phyloP scores from a whole-genome alignment of 805 yeast species.

The Candida alai region DNA sequence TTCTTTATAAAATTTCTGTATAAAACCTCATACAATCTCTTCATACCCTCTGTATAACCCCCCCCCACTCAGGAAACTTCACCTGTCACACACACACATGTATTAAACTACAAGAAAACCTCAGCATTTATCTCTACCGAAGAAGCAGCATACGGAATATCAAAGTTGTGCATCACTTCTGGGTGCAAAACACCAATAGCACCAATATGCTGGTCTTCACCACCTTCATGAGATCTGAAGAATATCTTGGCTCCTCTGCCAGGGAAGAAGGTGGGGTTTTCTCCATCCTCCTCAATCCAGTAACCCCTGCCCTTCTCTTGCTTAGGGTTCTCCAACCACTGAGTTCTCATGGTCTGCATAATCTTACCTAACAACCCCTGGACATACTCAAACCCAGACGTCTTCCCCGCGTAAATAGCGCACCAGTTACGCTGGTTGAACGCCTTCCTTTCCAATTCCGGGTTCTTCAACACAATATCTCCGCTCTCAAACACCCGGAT shows the following conservation, averaged over 20 bases:
- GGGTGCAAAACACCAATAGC: constrained; percentile 94
- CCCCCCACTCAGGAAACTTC: too few species aligned
- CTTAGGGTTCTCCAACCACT: constrained; percentile 63
- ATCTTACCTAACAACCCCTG: constrained; percentile 94
- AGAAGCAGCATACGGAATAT: constrained; percentile 90
- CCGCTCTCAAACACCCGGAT: constrained; percentile 93
- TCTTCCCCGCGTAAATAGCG: constrained; percentile 90
- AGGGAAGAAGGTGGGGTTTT: constrained; percentile 80
- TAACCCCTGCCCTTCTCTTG: constrained; percentile 64
- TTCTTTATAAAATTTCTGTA: too few species aligned
- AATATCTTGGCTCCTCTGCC: constrained; percentile 93
- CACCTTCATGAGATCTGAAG: constrained; percentile 64
- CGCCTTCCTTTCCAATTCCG: constrained; percentile 79
- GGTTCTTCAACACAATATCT: constrained; percentile 86
- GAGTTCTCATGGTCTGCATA: constrained; percentile 93
- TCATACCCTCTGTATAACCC: too few species aligned
- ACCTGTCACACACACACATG: too few species aligned
- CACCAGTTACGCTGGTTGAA: constrained; percentile 92
- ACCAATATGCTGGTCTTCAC: constrained; percentile 62
- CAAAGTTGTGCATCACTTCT: constrained; percentile 80
- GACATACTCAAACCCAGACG: constrained; percentile 89
- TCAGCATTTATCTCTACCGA: constrained; percentile 87
- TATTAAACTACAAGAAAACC: constrained; percentile 72
- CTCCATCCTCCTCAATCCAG: constrained; percentile 74
- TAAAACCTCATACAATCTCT: too few species aligned